Percentiles rank a stretch among this genome's conserved stretches.
Evolutionary conservation across 2,329 filamentous ascomycete species (phyloP).

Genomic region (Emmonsia crescens): DNA sequence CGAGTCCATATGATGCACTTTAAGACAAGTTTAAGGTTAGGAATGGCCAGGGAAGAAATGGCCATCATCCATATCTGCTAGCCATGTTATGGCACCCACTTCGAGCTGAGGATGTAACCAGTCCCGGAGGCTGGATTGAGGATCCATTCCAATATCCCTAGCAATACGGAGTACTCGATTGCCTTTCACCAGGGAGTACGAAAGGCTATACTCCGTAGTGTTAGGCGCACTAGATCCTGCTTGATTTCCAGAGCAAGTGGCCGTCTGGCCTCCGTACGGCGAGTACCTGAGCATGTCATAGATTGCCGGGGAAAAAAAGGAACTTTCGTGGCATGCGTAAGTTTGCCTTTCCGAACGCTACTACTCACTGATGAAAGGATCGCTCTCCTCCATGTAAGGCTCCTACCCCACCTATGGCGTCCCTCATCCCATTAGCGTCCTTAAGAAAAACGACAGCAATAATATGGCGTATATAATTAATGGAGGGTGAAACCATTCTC

Average conservation of each 20-base stretch:
- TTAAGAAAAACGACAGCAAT: neutral
- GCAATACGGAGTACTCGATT: neutral
- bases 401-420: neutral
- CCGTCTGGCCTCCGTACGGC: neutral
- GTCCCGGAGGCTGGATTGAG: neutral
- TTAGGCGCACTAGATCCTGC: too few species aligned
- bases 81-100: neutral
- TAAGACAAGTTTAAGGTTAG: too few species aligned
- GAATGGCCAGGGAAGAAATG: neutral
- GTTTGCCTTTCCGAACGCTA: neutral
- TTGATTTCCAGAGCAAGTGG: neutral
- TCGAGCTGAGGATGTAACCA: neutral
- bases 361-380: too few species aligned
- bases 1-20: neutral
- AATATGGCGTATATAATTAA: neutral
- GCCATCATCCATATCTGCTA: neutral
- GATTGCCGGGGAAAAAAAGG: neutral
- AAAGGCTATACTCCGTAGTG: neutral
- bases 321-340: neutral
- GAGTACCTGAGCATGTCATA: neutral
- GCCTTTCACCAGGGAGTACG: neutral
- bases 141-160: too few species aligned
- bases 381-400: neutral
- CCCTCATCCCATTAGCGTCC: neutral
- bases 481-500: neutral